These are phyloP conservation scores for Wallemia ichthyophaga DNA, from an alignment of 1,284 basidiomycete genomes.

Conservation along the genomic window DNA sequence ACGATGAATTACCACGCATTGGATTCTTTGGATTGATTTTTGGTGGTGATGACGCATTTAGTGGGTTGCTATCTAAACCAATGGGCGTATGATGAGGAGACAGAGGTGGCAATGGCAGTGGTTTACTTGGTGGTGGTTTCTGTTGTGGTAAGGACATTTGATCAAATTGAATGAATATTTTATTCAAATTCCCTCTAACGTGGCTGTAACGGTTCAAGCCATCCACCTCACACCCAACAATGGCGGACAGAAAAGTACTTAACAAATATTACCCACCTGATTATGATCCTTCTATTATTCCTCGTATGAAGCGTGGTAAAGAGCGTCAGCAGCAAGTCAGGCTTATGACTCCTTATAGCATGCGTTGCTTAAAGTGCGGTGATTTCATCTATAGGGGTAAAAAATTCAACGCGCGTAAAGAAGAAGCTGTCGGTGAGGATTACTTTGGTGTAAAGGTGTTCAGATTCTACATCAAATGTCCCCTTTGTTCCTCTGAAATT, in stretches of 20 bases:
- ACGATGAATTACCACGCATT: neutral
- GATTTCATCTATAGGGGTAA: slow-evolving; percentile 88
- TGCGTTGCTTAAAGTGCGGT: slow-evolving; percentile 84
- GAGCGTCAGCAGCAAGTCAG: slow-evolving; percentile 87
- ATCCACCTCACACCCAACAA: neutral
- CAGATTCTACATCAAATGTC: slow-evolving; percentile 26
- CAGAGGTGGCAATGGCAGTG: neutral
- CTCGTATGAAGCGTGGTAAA: slow-evolving; percentile 55
- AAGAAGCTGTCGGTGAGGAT: slow-evolving; percentile 83
- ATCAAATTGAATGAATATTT: too few relatives aligned
- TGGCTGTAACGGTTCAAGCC: too few relatives aligned
- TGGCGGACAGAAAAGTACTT: slow-evolving; percentile 15
- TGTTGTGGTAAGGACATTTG: neutral
- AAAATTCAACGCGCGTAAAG: slow-evolving; percentile 97
- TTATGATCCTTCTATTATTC: slow-evolving; percentile 91
- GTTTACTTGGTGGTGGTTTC: neutral
- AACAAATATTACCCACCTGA: slow-evolving; percentile 83
- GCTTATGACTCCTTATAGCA: slow-evolving; percentile 96
- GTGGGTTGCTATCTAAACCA: too few relatives aligned
- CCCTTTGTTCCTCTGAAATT: slow-evolving; percentile 82
- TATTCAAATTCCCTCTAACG: too few relatives aligned
- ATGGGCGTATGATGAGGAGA: too few relatives aligned
- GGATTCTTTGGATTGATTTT: neutral
- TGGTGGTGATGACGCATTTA: too few relatives aligned
- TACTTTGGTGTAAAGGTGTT: slow-evolving; percentile 90